These are phyloP conservation scores for Ascodesmis nigricans DNA, from an alignment of 495 filamentous ascomycete species.

Conservation along the genomic window DNA sequence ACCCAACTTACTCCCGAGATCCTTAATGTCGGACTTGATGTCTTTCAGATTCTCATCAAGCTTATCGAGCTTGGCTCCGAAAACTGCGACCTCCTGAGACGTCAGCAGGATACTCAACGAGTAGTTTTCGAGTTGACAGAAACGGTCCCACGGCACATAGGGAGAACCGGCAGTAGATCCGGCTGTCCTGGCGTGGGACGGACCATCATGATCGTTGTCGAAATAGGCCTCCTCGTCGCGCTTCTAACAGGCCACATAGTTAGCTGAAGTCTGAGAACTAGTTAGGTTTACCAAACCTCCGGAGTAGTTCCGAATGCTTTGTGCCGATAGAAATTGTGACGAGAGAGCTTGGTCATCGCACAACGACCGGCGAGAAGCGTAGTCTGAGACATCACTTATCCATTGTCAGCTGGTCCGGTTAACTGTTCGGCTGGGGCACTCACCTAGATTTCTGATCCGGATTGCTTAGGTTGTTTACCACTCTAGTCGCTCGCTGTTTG, in stretches of 20 bases:
- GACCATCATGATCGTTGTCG: conserved; percentile 1
- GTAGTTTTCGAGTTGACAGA: conserved; percentile 1
- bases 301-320: conserved; percentile 2
- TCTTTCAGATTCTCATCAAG: background rate
- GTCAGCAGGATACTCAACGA: background rate
- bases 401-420: conserved; percentile 3
- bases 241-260: conserved; percentile 1
- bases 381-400: conserved; percentile 3
- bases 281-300: background rate
- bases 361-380: background rate
- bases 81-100: too few species aligned
- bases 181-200: background rate
- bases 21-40: background rate
- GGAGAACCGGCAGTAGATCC: background rate
- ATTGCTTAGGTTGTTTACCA: background rate
- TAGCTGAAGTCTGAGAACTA: conserved; percentile 2
- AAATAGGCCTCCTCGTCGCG: background rate
- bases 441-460: conserved; percentile 1
- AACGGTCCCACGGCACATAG: conserved; percentile 1
- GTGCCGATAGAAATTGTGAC: conserved; percentile 1
- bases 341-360: background rate
- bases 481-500: background rate
- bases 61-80: background rate
- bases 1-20: conserved; percentile 1
- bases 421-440: background rate